A percentile compares a stretch with the other conserved stretches of the same genome.
phyloP scores from a whole-genome alignment of 2,329 filamentous ascomycete species.

The Monosporascus sp. region DNA sequence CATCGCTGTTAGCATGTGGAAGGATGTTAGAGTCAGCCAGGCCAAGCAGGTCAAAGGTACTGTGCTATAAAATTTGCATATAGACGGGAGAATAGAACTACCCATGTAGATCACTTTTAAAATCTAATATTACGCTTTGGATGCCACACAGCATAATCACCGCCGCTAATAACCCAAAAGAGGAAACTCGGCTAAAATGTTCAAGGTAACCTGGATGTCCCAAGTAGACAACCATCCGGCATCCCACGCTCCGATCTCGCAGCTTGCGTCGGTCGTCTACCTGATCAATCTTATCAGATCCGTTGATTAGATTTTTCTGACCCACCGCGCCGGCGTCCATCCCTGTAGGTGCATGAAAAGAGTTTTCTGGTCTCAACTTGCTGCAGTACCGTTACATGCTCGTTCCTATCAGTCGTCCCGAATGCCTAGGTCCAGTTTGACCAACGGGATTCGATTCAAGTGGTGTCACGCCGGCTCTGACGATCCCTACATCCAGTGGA shows the following conservation, averaged over 20 bases:
- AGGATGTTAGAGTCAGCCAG: constrained; percentile 24
- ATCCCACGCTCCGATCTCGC: constrained; percentile 20
- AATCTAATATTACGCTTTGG: background rate
- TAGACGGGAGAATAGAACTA: background rate
- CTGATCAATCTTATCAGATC: constrained; percentile 26
- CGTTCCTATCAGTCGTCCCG: background rate
- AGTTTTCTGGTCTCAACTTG: background rate
- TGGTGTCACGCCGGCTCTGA: background rate
- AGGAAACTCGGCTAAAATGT: too few relatives aligned
- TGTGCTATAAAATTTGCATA: constrained; percentile 17
- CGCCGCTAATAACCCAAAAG: too few relatives aligned
- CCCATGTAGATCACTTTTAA: background rate
- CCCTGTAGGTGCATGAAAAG: background rate
- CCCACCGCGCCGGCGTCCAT: constrained; percentile 8
- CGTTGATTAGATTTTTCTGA: constrained; percentile 23
- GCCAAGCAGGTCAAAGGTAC: constrained; percentile 29
- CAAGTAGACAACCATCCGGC: background rate
- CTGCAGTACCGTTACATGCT: background rate
- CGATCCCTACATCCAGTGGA: background rate
- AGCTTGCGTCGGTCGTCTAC: constrained; percentile 7
- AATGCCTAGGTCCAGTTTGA: background rate
- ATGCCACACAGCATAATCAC: background rate
- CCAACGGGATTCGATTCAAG: background rate
- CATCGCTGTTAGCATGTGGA: constrained; percentile 25
- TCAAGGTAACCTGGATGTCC: background rate